Evolutionary conservation across 257 asterid genomes (phyloP).

Genomic region (Solanum medicagineum): DNA sequence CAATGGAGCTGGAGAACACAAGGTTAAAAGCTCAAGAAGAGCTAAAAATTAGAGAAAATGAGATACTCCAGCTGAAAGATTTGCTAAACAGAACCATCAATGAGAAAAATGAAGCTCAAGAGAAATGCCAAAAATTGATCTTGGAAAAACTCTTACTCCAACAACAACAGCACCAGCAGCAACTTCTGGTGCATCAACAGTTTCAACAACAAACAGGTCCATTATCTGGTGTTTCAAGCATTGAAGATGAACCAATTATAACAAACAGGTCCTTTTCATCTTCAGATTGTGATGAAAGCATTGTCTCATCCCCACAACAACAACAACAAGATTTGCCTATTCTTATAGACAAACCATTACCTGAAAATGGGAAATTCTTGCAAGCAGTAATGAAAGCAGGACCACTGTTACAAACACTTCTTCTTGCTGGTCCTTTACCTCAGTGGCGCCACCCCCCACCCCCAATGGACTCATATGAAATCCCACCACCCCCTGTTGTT

Average conservation of each 20-base stretch:
- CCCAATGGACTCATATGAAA: conserved; percentile 55
- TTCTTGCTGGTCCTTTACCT: conserved; percentile 85
- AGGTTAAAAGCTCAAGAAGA: conserved; percentile 54
- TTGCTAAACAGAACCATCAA: conserved; percentile 30
- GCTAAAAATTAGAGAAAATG: conserved; percentile 41
- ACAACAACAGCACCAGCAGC: conserved; percentile 25
- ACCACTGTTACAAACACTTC: conserved; percentile 77
- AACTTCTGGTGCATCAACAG: conserved; percentile 8
- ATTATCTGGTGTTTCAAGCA: conserved; percentile 46
- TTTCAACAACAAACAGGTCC: conserved; percentile 14
- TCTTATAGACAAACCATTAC: conserved; percentile 34
- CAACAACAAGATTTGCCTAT: conserved; percentile 14
- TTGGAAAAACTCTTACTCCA: conserved; percentile 40
- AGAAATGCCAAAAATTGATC: conserved; percentile 31
- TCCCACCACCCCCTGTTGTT: conserved; percentile 73
- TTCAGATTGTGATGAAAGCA: conserved; percentile 84
- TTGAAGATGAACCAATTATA: conserved; percentile 43
- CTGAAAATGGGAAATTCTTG: conserved; percentile 70
- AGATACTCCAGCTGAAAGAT: conserved; percentile 42
- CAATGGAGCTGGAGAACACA: conserved; percentile 57
- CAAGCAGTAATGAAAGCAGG: conserved; percentile 91
- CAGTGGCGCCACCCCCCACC: conserved; percentile 99
- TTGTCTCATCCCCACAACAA: conserved; percentile 45
- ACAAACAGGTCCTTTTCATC: conserved; percentile 12
- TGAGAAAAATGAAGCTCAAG: conserved; percentile 55